These are phyloP conservation scores for Lentinula novae-zelandiae DNA, from an alignment of 1,284 basidiomycete genomes.

Conservation along the genomic window DNA sequence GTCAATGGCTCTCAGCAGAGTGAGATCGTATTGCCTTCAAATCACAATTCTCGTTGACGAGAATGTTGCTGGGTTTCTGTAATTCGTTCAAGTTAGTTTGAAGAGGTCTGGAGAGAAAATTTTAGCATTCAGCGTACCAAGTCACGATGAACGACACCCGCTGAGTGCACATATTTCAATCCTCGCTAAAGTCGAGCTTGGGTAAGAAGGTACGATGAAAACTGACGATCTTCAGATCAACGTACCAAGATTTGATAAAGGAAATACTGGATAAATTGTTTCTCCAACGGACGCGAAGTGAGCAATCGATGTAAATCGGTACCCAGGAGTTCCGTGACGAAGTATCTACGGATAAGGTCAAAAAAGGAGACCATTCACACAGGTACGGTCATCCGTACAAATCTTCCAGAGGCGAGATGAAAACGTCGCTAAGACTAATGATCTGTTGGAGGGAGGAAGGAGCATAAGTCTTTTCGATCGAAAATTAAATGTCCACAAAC, in stretches of 20 bases:
- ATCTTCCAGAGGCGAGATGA: slow-evolving; percentile 98
- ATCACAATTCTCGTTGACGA: slow-evolving; percentile 99
- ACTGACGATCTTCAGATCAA: slow-evolving; percentile 14
- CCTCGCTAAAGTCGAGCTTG: slow-evolving; percentile 62
- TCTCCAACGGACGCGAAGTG: slow-evolving; percentile 95
- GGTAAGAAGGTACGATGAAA: slow-evolving; percentile 1
- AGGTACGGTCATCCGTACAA: slow-evolving; percentile 52
- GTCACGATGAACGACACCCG: slow-evolving; percentile 98
- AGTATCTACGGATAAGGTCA: slow-evolving; percentile 62
- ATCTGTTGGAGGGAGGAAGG: slow-evolving; percentile 53
- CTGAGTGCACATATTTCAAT: slow-evolving; percentile 99
- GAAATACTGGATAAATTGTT: slow-evolving; percentile 99
- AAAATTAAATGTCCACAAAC: slow-evolving; percentile 18
- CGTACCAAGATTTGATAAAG: slow-evolving; percentile 94
- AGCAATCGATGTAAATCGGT: slow-evolving; percentile 97
- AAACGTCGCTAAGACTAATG: slow-evolving; percentile 98
- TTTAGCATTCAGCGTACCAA: slow-evolving; percentile 49
- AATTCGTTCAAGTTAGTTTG: too few species aligned
- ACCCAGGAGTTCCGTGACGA: slow-evolving; percentile 98
- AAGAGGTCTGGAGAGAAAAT: too few species aligned
- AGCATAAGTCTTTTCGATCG: slow-evolving; percentile 6
- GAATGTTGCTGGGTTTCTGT: slow-evolving; percentile 98
- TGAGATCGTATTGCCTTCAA: slow-evolving; percentile 56
- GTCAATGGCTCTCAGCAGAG: slow-evolving; percentile 9
- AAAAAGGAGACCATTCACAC: slow-evolving; percentile 11